Evolutionary conservation across 306 rosid species (phyloP).

Genomic region (Purshia tridentata): DNA sequence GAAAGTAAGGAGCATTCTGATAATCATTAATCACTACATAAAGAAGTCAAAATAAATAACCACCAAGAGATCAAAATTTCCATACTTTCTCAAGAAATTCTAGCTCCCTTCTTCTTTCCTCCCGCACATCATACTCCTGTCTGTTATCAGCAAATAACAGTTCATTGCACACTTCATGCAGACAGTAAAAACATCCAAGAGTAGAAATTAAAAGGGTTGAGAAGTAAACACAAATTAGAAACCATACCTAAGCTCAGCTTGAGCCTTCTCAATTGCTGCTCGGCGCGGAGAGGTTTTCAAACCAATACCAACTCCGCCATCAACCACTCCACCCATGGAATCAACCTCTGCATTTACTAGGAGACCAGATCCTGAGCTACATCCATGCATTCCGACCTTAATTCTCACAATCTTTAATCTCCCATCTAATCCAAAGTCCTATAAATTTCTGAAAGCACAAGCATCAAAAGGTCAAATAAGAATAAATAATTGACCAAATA

Average conservation of each 20-base stretch:
- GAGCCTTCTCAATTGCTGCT: slow-evolving; percentile 93
- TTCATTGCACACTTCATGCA: slow-evolving; percentile 17
- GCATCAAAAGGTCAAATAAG: slow-evolving; percentile 5
- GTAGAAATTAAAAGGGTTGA: slow-evolving; percentile 19
- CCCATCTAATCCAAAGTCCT: slow-evolving; percentile 55
- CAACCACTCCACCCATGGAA: slow-evolving; percentile 99
- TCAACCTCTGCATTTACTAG: slow-evolving; percentile 99
- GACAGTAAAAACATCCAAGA: slow-evolving; percentile 13
- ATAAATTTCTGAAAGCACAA: slow-evolving; percentile 23
- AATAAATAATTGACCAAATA: neutral
- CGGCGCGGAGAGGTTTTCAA: slow-evolving; percentile 92
- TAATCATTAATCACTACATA: slow-evolving; percentile 26
- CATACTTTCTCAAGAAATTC: slow-evolving; percentile 97
- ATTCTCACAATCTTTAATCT: slow-evolving; percentile 38
- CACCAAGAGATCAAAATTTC: slow-evolving; percentile 27
- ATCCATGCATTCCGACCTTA: slow-evolving; percentile 90
- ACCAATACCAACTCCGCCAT: slow-evolving; percentile 91
- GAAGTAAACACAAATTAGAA: slow-evolving; percentile 13
- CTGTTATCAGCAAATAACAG: slow-evolving; percentile 58
- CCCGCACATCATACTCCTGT: slow-evolving; percentile 85
- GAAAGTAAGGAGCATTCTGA: slow-evolving; percentile 33
- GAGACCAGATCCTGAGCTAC: slow-evolving; percentile 69
- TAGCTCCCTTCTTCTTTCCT: slow-evolving; percentile 91
- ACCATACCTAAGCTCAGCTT: slow-evolving; percentile 84
- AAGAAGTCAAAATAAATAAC: slow-evolving; percentile 7